Evolutionary conservation across 805 yeast species (phyloP), one percentile per base, ranked within the genome.

Genomic region (Cephaloascus fragrans): DNA sequence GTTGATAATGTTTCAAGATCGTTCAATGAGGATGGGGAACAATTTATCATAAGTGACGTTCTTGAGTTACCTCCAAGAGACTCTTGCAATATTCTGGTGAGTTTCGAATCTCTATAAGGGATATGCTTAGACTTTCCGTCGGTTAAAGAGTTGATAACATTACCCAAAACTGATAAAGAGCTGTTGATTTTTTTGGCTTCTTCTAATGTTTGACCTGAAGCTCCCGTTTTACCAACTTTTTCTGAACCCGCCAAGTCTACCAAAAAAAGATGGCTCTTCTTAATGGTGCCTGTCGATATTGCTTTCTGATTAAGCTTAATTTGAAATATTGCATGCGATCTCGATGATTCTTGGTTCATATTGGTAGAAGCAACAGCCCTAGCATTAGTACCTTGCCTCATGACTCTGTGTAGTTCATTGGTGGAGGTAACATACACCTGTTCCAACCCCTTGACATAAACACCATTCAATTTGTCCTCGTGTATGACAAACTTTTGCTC

Each of bases 211-310:
- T 76, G 77, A 1, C 93, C 93, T 0, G 75, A 57, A 1, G 89
- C 90, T 2, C 93, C 90, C 0, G 93, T 77, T 45, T 78, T 81
- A 41, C 77, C 77, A 31, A 80, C 76, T 54, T 79, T 83, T 56
- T 89, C 96, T 18, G 90, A 80, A 4, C 96, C 95, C 0, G 95
- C 95, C 45, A 87, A 66, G 59, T 87, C 96, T 10, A 86, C 90
- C 29, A 87, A 57, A 48, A 79, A 82, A 43, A 87, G 64, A 42
- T 74, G 77, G 4, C 88, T 80, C 31, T 69, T 64, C 52, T 75
- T 81, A 17, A 73, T 64, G 4, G 75, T 67, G 12, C 83, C 84
- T n/a, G 71, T 66, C 3, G 58, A 58, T 16, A 65, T 44, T 47
- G 73, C 69, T 50, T 73, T 75, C 50, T 83, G 90, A n/a, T 72